Base-by-base conservation (phyloP, 208 protist genomes). In the Leishmania major region DNA sequence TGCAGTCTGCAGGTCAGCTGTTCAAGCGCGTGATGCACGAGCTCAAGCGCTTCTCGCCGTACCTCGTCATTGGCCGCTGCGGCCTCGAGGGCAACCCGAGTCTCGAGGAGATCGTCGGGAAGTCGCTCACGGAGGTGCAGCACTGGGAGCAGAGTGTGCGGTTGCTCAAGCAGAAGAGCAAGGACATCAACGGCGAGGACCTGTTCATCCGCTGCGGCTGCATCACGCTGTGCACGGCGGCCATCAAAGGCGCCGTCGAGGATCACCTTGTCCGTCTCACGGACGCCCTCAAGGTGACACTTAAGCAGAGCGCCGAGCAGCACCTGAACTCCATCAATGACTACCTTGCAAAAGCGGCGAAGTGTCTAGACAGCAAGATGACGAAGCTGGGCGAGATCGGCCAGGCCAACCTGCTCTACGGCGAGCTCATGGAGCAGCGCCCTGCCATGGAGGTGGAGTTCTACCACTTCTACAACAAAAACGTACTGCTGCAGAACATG, bases 71-170 rank as follows among this genome's bases (percentile, higher is more conserved):
- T 85, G 98, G 95, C n/a, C 86, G 84, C 40, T 98, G 95, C 80
- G 95, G 95, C 47, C 89, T 77, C 49, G 84, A 78, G 49, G 91
- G 82, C 28, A 96, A 92, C 79, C 94, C 94, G 2, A 87, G 93
- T 37, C 73, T 99, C 8, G 96, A 99, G 83, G 89, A 93, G 40
- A 96, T 99, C 81, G 95, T 98, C 19, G 89, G 90, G 37, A 82
- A 92, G 75, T 85, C 96, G 45, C 82, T 99, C 59, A 94, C 86
- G 6, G 94, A 99, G 82, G 96, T 98, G n/a, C 90, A 93, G 75
- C 96, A 99, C 78, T 99, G 94, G 95, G 98, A 99, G 86, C 91
- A 95, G 85, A 98, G 98, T 82, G 96, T 99, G 77, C 95, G 95
- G 15, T 85, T 99, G 75, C 88, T 99, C 22, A 99, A 99, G 88